These are phyloP conservation scores for Tieghemiomyces parasiticus DNA, from an alignment of 192 early-diverging fungal species.

Conservation along the genomic window DNA sequence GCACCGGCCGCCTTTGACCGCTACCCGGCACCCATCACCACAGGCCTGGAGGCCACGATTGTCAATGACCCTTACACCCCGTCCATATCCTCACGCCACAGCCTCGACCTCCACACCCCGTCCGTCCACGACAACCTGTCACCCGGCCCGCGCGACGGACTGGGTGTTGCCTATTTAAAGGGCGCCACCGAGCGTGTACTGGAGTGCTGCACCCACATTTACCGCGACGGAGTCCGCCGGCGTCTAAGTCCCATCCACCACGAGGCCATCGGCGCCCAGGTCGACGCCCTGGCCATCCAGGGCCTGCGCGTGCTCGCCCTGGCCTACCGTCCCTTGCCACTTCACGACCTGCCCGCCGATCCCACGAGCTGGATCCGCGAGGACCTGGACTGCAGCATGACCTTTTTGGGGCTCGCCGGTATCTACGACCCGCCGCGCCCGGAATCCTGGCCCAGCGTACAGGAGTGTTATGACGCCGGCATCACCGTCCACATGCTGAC, in stretches of 20 bases:
- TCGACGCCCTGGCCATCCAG: constrained; percentile 54
- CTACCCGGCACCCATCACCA: constrained; percentile 87
- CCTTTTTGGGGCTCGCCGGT: constrained; percentile 78
- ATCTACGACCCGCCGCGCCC: constrained; percentile 83
- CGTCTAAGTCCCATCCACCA: constrained; percentile 24
- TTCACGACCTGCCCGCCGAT: constrained; percentile 17
- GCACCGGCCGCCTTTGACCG: too few relatives aligned
- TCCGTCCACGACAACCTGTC: too few relatives aligned
- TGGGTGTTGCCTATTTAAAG: constrained; percentile 70
- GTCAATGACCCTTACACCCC: too few relatives aligned
- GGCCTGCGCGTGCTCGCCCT: constrained; percentile 78
- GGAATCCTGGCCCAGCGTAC: constrained; percentile 45
- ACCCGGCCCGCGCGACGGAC: too few relatives aligned
- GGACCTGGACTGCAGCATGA: constrained; percentile 50
- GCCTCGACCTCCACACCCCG: too few relatives aligned
- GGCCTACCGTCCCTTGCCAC: constrained; percentile 41
- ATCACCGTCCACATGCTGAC: constrained; percentile 95
- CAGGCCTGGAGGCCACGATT: constrained; percentile 80
- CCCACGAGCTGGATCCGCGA: constrained; percentile 33
- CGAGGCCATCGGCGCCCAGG: constrained; percentile 34
- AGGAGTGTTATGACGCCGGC: constrained; percentile 76
- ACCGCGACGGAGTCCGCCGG: constrained; percentile 24
- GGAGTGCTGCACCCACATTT: constrained; percentile 39
- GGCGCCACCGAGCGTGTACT: constrained; percentile 88
- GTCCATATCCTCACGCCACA: too few relatives aligned